Evolutionary conservation across 768 basidiomycete species (phyloP), one percentile per base, ranked within the genome.

Genomic region (Mycena floridula): DNA sequence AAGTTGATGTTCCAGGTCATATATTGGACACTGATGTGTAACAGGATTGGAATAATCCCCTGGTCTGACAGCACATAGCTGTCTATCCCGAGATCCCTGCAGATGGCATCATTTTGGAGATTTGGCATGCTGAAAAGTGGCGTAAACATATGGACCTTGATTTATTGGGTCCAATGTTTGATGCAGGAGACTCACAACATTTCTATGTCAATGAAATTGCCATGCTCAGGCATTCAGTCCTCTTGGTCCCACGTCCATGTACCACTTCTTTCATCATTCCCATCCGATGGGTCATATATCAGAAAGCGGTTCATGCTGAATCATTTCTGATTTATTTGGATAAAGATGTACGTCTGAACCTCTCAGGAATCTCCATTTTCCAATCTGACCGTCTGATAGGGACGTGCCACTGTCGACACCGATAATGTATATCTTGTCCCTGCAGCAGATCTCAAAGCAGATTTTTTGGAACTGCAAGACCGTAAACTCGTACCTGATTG

Each of bases 161-260:
- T 11, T 6, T 28, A 4, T 37, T 51, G 1, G 48, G 40, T 4
- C 47, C 52, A 12, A 51, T 51, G 47, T 51, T 39, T 15, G 46
- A 39, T 12, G 21, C 42, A 3, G 43, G 37, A 7, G 9, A 43
- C 25, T 32, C 30, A 6, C 30, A 43, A 4, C 53, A 56, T 26
- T 59, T 45, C 39, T 59, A 48, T 42, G 28, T 56, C 21, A 13
- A 56, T 24, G 54, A 59, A 43, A 36, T 59, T 16, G 46, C 47
- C 5, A 27, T 26, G 12, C 39, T 56, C 2, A 18, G 15, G 8
- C 42, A 50, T 37, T 53, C 48, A 5, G 25, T 28, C 5, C 45
- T 47, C 15, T 46, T 59, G 2, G 50, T 59, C 23, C 57, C 57
- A 0, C 9, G 11, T n/a, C n/a, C n/a, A n/a, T n/a, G n/a, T n/a